Base-by-base conservation (phyloP, 1,139 yeast genomes). In the Scheffersomyces insectosa region DNA sequence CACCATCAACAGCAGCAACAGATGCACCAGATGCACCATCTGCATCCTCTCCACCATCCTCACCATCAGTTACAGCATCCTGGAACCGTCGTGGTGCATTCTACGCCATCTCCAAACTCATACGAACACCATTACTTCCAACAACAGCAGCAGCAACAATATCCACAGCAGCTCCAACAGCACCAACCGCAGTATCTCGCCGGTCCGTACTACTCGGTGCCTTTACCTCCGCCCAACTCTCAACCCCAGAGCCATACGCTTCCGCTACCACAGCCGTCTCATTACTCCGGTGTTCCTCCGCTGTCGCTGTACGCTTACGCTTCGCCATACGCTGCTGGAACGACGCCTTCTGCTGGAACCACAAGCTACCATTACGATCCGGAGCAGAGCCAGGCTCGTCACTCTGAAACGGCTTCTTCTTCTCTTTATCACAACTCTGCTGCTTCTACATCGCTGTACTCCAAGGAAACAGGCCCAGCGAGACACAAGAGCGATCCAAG, bases 191-290 rank as follows among this genome's bases (percentile, higher is more conserved):
- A 16, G 14, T 16, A 14, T 16, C 16, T 14, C 16, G 33, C 14
- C 5, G 9, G 20, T 31, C 33, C 16, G 5, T 31, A 31, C 16
- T 14, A 14, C 16, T 5, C 33, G 9, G 9, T 31, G 12, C 33
- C 33, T 13, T 14, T 16, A 14, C 20, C 20, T 11, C 14, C 33
- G 9, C 33, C 33, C 8, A 13, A 9, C 20, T 14, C 16, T 10
- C 37, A 15, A 4, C 37, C 28, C 12, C 37, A 23, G 8, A 10
- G 15, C 5, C 27, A 10, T 27, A 13, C 15, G 3, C 16, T n/a
- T 12, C 37, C 37, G 15, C 37, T 38, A 38, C 41, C 35, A 20
- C 27, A 45, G 38, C 30, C 49, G 41, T 37, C 45, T 42, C 29
- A 40, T 3, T 36, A 25, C 23, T 32, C 30, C 11, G 20, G 35